Evolutionary conservation across 2,329 filamentous ascomycete species (phyloP), one percentile per base, ranked within the genome.

Genomic region (Pyricularia grisea): DNA sequence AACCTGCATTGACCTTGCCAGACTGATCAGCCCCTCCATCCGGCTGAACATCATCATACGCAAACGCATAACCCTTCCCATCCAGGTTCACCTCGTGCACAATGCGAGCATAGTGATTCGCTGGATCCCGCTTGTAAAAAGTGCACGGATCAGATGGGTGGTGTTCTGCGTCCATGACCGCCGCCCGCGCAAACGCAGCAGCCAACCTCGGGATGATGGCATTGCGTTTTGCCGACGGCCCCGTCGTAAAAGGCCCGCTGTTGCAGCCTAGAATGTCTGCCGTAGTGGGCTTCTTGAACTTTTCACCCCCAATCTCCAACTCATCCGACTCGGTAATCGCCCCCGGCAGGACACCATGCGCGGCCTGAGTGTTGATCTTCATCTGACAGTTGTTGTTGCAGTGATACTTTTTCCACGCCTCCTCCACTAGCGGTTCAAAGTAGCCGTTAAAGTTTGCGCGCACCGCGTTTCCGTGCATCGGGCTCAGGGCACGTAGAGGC

Each of bases 181-280:
- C 82, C 77, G 81, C 86, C 83, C 78, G 88, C 84, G 78, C 89
- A 81, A 74, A 80, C 69, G 63, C 85, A 75, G 71, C 82, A 74
- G 67, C 88, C 78, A 77, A 82, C 73, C 72, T 78, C 36, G 78
- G 90, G 84, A 73, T 81, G 68, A 82, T 79, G 25, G 78, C 79
- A 77, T 74, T 82, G 66, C 75, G 82, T 74, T 69, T 75, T 27
- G 75, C 70, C 68, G 70, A 84, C 74, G 65, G 80, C 74, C 72
- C 79, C 9, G 77, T 80, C 9, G 81, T 79, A 72, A 90, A 90
- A 0, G 88, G 87, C 0, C 88, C 88, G 1, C 84, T 87, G 72
- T 85, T 88, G 78, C 88, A 91, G 50, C 84, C 84, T 74, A 92
- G 87, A 71, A 92, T 89, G 76, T 92, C 90, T 14, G 79, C 79